These are phyloP conservation scores for Taphrina wiesneri DNA, from an alignment of 1,139 yeast species.

Conservation along the genomic window DNA sequence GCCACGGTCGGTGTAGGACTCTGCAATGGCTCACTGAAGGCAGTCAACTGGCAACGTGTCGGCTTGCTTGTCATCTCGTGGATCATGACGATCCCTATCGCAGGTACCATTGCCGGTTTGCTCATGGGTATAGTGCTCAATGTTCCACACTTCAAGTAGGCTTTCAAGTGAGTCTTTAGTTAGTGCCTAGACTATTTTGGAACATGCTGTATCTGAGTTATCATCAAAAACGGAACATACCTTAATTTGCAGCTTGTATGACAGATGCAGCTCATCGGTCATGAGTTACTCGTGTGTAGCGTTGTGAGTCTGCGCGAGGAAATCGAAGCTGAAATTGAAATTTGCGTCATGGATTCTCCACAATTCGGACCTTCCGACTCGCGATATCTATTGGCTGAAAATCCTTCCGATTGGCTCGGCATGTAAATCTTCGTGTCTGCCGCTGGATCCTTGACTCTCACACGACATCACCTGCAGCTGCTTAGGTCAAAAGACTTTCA, in stretches of 20 bases:
- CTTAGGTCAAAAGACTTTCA: not conserved
- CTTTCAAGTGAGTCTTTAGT: not conserved
- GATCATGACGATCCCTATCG: conserved; percentile 71
- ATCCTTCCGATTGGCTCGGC: not conserved
- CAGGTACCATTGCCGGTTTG: conserved; percentile 71
- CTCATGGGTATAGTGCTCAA: conserved; percentile 65
- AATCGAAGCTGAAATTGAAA: too few relatives aligned
- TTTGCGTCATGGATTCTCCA: too few relatives aligned
- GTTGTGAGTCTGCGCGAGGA: too few relatives aligned
- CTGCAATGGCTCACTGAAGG: conserved; percentile 62
- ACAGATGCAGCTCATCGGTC: too few relatives aligned
- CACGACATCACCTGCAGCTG: not conserved
- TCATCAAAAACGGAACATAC: too few relatives aligned
- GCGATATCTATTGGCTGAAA: too few relatives aligned
- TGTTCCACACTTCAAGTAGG: conserved; percentile 56
- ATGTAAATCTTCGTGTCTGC: not conserved
- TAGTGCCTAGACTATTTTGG: not conserved
- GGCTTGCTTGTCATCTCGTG: conserved; percentile 71
- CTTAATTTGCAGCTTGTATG: too few relatives aligned
- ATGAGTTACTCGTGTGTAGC: too few relatives aligned
- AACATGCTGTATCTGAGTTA: not conserved
- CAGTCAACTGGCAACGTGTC: conserved; percentile 80
- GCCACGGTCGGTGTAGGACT: conserved; percentile 75
- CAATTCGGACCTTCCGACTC: too few relatives aligned
- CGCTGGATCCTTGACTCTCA: not conserved